phyloP scores from a whole-genome alignment of 805 yeast species.

The Clavispora phyllophila region DNA sequence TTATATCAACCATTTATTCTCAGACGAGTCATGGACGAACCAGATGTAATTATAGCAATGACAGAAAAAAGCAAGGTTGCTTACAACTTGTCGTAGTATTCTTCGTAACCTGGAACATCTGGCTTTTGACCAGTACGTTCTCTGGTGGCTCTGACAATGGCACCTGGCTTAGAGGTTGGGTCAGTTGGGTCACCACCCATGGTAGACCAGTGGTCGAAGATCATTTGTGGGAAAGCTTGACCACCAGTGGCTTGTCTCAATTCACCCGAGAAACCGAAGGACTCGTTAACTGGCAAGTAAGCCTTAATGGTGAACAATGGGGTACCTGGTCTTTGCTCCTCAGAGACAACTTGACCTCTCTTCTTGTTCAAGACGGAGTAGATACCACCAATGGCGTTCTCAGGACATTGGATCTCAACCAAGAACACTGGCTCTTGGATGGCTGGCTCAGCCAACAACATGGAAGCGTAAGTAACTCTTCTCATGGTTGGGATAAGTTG shows the following conservation, averaged over 20 bases:
- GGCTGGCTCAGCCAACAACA: slow-evolving; percentile 97
- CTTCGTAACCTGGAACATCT: slow-evolving; percentile 98
- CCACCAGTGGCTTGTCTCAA: slow-evolving; percentile 99
- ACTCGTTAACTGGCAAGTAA: slow-evolving; percentile 99
- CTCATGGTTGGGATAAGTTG: slow-evolving; percentile 99
- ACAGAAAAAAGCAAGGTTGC: slow-evolving; percentile 13
- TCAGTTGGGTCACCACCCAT: slow-evolving; percentile 91
- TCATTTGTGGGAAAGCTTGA: slow-evolving; percentile 99
- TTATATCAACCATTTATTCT: slow-evolving; percentile 5
- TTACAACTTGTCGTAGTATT: slow-evolving; percentile 91
- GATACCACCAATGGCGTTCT: slow-evolving; percentile 99
- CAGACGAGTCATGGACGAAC: neutral
- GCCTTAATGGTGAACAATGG: slow-evolving; percentile 99
- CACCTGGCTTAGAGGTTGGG: slow-evolving; percentile 63
- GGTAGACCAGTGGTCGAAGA: slow-evolving; percentile 97
- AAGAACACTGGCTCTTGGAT: slow-evolving; percentile 99
- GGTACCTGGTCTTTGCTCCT: slow-evolving; percentile 99
- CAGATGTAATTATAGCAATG: slow-evolving; percentile 2
- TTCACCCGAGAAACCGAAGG: slow-evolving; percentile 99
- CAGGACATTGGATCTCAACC: slow-evolving; percentile 99
- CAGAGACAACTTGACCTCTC: slow-evolving; percentile 99
- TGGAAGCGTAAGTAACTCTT: slow-evolving; percentile 98
- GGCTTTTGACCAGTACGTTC: slow-evolving; percentile 97
- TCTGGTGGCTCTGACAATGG: slow-evolving; percentile 59
- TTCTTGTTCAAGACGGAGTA: slow-evolving; percentile 98